Evolutionary conservation across 1,284 basidiomycete genomes (phyloP), one percentile per base, ranked within the genome.

Genomic region (Trametes versicolor): DNA sequence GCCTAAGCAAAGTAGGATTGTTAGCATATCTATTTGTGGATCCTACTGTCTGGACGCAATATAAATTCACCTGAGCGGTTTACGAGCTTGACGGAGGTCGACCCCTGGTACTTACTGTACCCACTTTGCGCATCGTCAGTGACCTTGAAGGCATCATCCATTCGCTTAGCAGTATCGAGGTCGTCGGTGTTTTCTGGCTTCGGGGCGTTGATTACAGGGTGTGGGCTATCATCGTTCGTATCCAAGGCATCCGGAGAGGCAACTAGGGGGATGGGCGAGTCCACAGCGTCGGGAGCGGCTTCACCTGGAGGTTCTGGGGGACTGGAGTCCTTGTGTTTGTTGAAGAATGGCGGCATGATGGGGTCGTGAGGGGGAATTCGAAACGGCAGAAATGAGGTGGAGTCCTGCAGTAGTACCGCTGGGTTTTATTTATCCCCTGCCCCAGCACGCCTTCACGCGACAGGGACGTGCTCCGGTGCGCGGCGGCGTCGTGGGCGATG

Each of bases 61-160:
- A n/a, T n/a, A 4, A 48, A 64, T 8, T 1, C 37, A 69, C 68
- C 65, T 4, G 68, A 60, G 27, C 47, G 60, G 39, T 69, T 65
- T 2, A 66, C 36, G 19, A 60, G 10, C n/a, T 58, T 64, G 21
- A 45, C 32, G 1, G 53, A 19, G 19, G 27, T 57, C 4, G 62
- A 63, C 21, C 37, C 56, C 25, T 58, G 41, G 27, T 69, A 69
- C 0, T 60, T 55, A 15, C 57, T 57, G 15, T 60, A 54, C 7
- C 43, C 57, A 10, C 37, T 36, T 9, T 60, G 51, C 10, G 67
- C 62, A n/a, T 51, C 53, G 8, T 29, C 49, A 1, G 66, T 32
- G 0, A 51, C 25, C 12, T 41, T 51, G 48, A 50, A 66, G 2
- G 67, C 62, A 12, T 52, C 59, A 23, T 54, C 62, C 4, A 69